Base-by-base conservation (phyloP, 2,329 filamentous ascomycete species). In the Penicillium sp. region DNA sequence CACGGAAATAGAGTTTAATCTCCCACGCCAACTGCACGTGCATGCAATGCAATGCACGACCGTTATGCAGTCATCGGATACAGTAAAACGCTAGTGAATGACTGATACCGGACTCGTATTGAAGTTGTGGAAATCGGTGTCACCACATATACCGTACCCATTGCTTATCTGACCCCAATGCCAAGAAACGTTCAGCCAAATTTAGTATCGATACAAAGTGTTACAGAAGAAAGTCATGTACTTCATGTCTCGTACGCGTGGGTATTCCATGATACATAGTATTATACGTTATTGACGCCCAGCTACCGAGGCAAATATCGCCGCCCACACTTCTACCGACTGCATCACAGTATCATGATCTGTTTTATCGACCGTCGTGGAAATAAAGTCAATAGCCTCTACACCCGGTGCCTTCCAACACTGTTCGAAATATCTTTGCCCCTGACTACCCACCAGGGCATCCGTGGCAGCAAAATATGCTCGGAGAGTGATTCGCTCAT, bases 341-440 rank as follows among this genome's bases (percentile, higher is more conserved):
- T 59, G 48, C 4, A 39, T 24, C 12, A 66, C 18, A 13, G 48
- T 65, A 45, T 80, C 76, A 66, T 80, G 77, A 57, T 76, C 68
- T 8, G 71, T 69, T 1, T 60, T 70, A 6, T 64, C 18, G 9
- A 72, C 52, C 7, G 60, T 58, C 12, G 5, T 55, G 15, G 58
- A 63, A n/a, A 61, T 46, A n/a, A 77, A 73, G 39, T 72, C 64
- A 23, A 78, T 59, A 0, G 55, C 58, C 7, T 59, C 59, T 2
- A 58, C 59, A 4, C 32, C 46, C 0, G 29, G 15, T 4, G 44
- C 56, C 17, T 45, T 55, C 73, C 75, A 80, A 47, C 75, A 75
- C 3, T 67, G 39, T 49, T 77, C 68, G 42, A 78, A 75, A 62
- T 77, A 79, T 33, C 62, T 48, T 60, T 69, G 68, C 2, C 78